A percentile compares a stretch with the other conserved stretches of the same genome.
phyloP scores from a whole-genome alignment of 805 yeast species.

The Grigorovia humatica region DNA sequence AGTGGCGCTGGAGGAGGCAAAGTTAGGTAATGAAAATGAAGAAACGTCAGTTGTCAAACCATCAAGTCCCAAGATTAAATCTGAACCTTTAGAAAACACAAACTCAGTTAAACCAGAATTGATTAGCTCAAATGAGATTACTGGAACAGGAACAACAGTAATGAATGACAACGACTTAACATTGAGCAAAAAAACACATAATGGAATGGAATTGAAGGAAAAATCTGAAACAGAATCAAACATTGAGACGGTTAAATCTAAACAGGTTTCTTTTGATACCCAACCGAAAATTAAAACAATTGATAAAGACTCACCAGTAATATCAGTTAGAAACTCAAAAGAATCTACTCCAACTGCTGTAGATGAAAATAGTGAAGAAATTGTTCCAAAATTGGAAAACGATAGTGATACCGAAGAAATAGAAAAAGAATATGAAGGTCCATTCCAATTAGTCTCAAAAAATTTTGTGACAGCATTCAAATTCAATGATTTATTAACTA shows the following conservation, averaged over 20 bases:
- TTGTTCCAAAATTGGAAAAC: background rate
- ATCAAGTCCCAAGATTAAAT: too few species aligned
- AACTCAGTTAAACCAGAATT: too few species aligned
- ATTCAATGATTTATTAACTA: background rate
- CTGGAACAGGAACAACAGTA: too few species aligned
- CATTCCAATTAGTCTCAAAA: constrained; percentile 48
- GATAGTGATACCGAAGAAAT: constrained; percentile 3
- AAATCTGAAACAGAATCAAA: background rate
- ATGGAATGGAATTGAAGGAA: too few species aligned
- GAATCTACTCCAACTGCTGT: constrained; percentile 2
- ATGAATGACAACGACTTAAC: too few species aligned
- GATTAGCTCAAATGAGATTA: too few species aligned
- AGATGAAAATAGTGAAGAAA: background rate
- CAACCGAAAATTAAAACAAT: constrained; percentile 12
- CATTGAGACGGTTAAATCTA: constrained; percentile 1
- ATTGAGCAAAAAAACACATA: too few species aligned
- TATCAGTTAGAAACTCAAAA: constrained; percentile 3
- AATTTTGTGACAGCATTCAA: constrained; percentile 35
- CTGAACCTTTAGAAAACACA: too few species aligned
- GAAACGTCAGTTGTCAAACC: too few species aligned
- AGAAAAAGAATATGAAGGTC: constrained; percentile 46
- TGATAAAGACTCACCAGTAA: constrained; percentile 8
- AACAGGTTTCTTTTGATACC: constrained; percentile 17
- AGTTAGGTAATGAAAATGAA: too few species aligned
- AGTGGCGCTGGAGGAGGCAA: too few species aligned